These are phyloP conservation scores for Cladosporium sp. DNA, from an alignment of 2,329 filamentous ascomycete species.

Conservation along the genomic window DNA sequence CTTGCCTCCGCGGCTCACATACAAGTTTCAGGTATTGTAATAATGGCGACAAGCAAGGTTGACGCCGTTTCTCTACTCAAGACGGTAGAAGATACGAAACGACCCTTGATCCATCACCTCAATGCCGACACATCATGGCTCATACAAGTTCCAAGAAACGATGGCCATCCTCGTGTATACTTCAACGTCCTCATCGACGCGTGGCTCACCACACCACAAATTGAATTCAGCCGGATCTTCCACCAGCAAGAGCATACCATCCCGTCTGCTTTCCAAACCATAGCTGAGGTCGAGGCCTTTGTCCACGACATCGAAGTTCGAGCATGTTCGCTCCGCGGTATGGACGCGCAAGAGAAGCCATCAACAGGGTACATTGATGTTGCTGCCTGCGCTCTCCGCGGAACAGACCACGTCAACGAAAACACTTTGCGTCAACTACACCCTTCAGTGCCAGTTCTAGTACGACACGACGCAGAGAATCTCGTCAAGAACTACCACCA, in stretches of 20 bases:
- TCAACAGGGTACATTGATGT: conserved; percentile 47
- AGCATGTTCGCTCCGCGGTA: conserved; percentile 25
- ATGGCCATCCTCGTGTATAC: conserved; percentile 43
- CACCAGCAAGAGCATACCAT: conserved; percentile 61
- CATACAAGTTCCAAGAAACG: conserved; percentile 58
- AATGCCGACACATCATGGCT: conserved; percentile 67
- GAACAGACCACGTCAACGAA: conserved; percentile 65
- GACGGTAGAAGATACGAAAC: conserved; percentile 37
- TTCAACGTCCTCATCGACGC: conserved; percentile 65
- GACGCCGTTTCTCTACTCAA: conserved; percentile 22
- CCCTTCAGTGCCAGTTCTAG: conserved; percentile 54
- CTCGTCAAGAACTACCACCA: conserved; percentile 57
- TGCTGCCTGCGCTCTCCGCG: conserved; percentile 61
- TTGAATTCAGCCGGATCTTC: conserved; percentile 62
- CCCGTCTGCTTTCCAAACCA: conserved; percentile 50
- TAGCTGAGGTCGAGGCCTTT: conserved; percentile 52
- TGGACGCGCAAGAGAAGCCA: conserved; percentile 6
- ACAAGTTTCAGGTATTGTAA: background rate
- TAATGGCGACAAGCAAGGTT: background rate
- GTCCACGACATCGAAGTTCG: conserved; percentile 48
- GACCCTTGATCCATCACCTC: conserved; percentile 59
- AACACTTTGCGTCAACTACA: conserved; percentile 56
- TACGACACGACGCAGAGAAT: conserved; percentile 53
- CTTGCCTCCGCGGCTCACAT: no score
- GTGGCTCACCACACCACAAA: conserved; percentile 60